Evolutionary conservation across 129 eudicot species (phyloP).

Genomic region (Dittrichia graveolens): DNA sequence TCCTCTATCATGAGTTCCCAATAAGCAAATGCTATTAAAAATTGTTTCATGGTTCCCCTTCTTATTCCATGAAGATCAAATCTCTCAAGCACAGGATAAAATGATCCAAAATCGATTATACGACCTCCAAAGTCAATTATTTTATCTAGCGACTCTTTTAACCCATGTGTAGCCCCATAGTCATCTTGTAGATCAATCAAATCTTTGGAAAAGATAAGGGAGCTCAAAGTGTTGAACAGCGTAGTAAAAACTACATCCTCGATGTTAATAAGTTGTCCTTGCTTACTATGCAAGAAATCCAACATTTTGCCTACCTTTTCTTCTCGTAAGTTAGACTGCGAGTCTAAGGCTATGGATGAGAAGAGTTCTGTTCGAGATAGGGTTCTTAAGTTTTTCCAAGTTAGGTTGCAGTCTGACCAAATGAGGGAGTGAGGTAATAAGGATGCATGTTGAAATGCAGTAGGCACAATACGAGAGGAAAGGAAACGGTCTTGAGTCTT

Average conservation of each 20-base stretch:
- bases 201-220: slow-evolving; percentile 23
- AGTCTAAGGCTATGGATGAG: slow-evolving; percentile 26
- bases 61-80: slow-evolving; percentile 20
- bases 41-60: neutral
- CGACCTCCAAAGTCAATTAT: neutral
- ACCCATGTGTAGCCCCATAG: neutral
- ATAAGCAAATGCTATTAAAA: neutral
- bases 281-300: slow-evolving; percentile 1
- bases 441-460: neutral
- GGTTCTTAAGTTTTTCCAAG: slow-evolving; percentile 20
- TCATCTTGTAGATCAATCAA: slow-evolving; percentile 6
- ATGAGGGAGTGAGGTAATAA: slow-evolving; percentile 8
- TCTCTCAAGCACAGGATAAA: slow-evolving; percentile 16
- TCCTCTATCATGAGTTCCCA: slow-evolving; percentile 30
- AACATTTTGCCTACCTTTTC: slow-evolving; percentile 18
- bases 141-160: slow-evolving; percentile 10
- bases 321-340: slow-evolving; percentile 17
- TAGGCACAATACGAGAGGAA: slow-evolving; percentile 22
- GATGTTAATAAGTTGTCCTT: slow-evolving; percentile 15
- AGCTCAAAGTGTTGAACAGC: slow-evolving; percentile 21
- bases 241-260: slow-evolving; percentile 23
- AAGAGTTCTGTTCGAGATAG: slow-evolving; percentile 24
- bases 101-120: slow-evolving; percentile 24
- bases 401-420: slow-evolving; percentile 14
- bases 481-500: slow-evolving; percentile 30